Percentiles rank a stretch among this genome's conserved stretches.
phyloP scores from a whole-genome alignment of 1,139 yeast species.

The Suhomyces maxii region DNA sequence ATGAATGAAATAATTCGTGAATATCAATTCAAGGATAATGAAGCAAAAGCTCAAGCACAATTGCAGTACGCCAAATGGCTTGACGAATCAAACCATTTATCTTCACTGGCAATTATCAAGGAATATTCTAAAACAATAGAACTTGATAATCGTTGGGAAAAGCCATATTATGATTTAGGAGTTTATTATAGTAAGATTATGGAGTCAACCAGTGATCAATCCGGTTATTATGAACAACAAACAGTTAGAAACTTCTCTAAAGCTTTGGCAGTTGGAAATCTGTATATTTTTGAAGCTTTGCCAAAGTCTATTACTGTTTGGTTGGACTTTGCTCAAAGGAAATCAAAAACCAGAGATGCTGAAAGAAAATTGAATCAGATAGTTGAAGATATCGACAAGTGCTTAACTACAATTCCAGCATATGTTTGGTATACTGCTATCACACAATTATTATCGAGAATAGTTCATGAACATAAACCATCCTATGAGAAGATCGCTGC shows the following conservation, averaged over 20 bases:
- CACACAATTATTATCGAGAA: conserved; percentile 82
- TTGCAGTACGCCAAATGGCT: conserved; percentile 87
- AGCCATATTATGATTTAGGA: conserved; percentile 79
- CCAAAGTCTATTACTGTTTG: conserved; percentile 90
- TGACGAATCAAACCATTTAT: conserved; percentile 81
- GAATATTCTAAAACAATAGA: conserved; percentile 65
- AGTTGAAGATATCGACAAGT: conserved; percentile 52
- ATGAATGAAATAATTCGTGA: conserved; percentile 45
- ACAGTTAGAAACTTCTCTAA: conserved; percentile 65
- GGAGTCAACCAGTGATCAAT: conserved; percentile 52
- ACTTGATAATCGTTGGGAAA: conserved; percentile 68
- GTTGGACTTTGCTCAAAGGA: conserved; percentile 72
- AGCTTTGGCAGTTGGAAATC: conserved; percentile 68
- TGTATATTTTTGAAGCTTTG: conserved; percentile 76
- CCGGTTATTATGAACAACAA: conserved; percentile 67
- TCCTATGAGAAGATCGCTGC: conserved; percentile 58
- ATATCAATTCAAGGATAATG: conserved; percentile 14
- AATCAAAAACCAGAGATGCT: conserved; percentile 29
- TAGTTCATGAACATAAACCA: conserved; percentile 60
- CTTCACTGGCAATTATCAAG: conserved; percentile 68
- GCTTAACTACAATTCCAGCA: conserved; percentile 51
- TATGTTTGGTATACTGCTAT: conserved; percentile 82
- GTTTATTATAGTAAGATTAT: conserved; percentile 74
- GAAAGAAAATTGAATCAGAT: conserved; percentile 46
- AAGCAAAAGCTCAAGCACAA: conserved; percentile 51